Base-by-base conservation (phyloP, 192 early-diverging fungal genomes). In the Lunasporangiospora selenospora region DNA sequence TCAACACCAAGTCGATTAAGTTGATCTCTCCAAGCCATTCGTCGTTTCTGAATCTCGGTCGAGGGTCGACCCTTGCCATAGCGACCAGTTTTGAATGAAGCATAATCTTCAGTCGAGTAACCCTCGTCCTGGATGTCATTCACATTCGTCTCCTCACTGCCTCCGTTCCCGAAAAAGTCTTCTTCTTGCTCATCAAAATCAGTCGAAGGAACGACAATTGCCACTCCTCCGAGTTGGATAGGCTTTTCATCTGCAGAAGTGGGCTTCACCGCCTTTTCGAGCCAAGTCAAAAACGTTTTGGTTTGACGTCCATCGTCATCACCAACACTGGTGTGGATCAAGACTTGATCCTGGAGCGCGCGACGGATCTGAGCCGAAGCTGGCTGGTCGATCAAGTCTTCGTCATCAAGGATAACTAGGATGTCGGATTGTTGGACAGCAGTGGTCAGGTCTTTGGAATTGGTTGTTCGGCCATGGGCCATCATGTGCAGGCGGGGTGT, bases 171-270 rank as follows among this genome's bases (percentile, higher is more conserved):
- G 38, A 24, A n/a, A n/a, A n/a, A n/a, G n/a, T n/a, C n/a, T n/a
- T n/a, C n/a, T n/a, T n/a, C n/a, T n/a, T 34, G 48, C 34, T 73
- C 69, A 38, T 73, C 69, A 58, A 73, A 73, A n/a, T 73, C 69
- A n/a, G 29, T 73, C 21, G 69, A 62, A 1, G 69, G 69, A 3
- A 73, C 61, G 6, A 73, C 69, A 36, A 73, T 73, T 1, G 69
- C 69, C 1, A 73, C 59, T 26, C 69, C 69, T 4, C 69, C 69
- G 29, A 73, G 21, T 12, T 57, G 59, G 13, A 73, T 29, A 6
- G 69, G 60, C 39, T 23, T 5, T 1, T 73, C 69, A 13, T 43
- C 32, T 18, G 62, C 69, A 24, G 45, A 41, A 9, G 53, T 43
- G 3, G 69, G 69, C 4, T 45, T 33, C 30, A 73, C 69, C 4